Conservation (phyloP, 2,329 filamentous ascomycete species). For the Scolecobasidium constrictum region DNA sequence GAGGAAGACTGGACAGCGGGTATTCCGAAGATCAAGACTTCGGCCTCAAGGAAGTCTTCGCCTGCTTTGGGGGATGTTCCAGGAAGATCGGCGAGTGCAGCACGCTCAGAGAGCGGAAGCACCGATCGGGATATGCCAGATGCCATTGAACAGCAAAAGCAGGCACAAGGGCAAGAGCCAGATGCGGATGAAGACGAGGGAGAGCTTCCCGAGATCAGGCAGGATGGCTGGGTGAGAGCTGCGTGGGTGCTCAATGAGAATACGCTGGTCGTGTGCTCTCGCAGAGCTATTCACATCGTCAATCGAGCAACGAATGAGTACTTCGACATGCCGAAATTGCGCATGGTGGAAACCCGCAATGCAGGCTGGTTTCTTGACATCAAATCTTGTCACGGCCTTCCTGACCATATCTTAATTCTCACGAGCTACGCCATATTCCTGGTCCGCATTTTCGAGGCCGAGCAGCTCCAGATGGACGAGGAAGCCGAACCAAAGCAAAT, state of each 20-base stretch:
- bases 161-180: slow-evolving; percentile 11
- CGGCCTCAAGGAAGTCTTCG: too few species aligned
- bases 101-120: too few species aligned
- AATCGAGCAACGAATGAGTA: slow-evolving; percentile 10
- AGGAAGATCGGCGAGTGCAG: too few species aligned
- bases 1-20: too few species aligned
- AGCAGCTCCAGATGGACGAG: slow-evolving; percentile 11
- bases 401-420: slow-evolving; percentile 46
- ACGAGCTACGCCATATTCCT: slow-evolving; percentile 43
- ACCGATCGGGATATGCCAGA: too few species aligned
- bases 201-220: slow-evolving; percentile 11
- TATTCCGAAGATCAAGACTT: too few species aligned
- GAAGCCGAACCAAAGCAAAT: slow-evolving; percentile 14
- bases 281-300: slow-evolving; percentile 26
- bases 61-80: too few species aligned
- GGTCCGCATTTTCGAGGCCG: slow-evolving; percentile 27
- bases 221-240: slow-evolving; percentile 41
- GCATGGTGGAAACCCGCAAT: neutral
- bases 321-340: slow-evolving; percentile 2
- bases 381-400: slow-evolving; percentile 34
- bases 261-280: slow-evolving; percentile 43
- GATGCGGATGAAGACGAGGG: slow-evolving; percentile 22
- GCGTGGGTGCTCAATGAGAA: slow-evolving; percentile 36
- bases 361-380: slow-evolving; percentile 36
- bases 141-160: too few species aligned